A percentile compares a stretch with the other conserved stretches of the same genome.
Evolutionary conservation across 768 basidiomycete species (phyloP).

Genomic region (Mycena chlorophos): DNA sequence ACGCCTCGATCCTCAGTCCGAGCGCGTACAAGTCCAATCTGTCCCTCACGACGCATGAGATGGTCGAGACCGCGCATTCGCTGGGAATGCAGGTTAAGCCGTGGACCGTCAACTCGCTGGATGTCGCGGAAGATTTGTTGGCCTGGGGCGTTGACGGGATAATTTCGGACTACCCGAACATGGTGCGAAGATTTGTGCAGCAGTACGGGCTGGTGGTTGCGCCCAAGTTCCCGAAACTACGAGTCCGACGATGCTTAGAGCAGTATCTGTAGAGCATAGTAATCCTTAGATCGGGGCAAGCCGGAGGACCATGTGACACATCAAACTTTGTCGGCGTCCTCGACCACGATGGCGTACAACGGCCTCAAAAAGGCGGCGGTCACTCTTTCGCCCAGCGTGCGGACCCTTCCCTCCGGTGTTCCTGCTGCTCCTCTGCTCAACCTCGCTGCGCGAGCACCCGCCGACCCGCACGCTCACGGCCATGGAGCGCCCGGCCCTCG

Average conservation of each 20-base stretch:
- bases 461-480: conserved; percentile 55
- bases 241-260: conserved; percentile 62
- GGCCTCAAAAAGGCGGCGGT: conserved; percentile 82
- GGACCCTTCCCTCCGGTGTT: conserved; percentile 75
- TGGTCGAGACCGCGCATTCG: conserved; percentile 67
- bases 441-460: conserved; percentile 64
- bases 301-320: not conserved
- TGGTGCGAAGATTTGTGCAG: conserved; percentile 56
- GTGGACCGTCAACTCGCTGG: conserved; percentile 73
- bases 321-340: conserved; percentile 23
- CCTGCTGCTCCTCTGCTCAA: conserved; percentile 77
- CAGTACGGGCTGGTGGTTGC: conserved; percentile 54
- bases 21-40: conserved; percentile 50
- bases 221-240: conserved; percentile 56
- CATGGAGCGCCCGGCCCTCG: conserved; percentile 58
- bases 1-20: conserved; percentile 68
- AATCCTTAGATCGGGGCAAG: not conserved
- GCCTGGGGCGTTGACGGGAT: conserved; percentile 70
- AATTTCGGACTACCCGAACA: conserved; percentile 72
- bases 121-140: conserved; percentile 59
- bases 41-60: conserved; percentile 60
- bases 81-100: conserved; percentile 66
- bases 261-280: conserved; percentile 43
- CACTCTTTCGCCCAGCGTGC: conserved; percentile 79
- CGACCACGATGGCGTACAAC: conserved; percentile 66